Conservation (phyloP, 2,329 filamentous ascomycete species). For the Escovopsis weberi region DNA sequence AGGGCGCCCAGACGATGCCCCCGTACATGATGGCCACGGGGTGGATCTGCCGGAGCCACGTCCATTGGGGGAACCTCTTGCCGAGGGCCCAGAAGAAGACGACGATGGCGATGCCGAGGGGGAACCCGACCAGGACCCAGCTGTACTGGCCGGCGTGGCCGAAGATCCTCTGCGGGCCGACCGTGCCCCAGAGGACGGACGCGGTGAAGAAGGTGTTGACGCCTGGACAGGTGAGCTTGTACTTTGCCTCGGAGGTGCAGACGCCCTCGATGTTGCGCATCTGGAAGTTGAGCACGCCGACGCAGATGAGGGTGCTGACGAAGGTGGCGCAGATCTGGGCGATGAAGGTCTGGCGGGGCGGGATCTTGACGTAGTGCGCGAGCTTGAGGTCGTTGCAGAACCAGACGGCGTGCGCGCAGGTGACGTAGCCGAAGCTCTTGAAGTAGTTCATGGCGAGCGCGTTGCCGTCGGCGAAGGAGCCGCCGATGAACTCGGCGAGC, state of each 20-base stretch:
- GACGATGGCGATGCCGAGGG: conserved; percentile 31
- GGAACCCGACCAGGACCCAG: conserved; percentile 33
- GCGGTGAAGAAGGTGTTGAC: conserved; percentile 43
- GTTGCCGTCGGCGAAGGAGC: conserved; percentile 34
- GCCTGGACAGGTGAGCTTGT: conserved; percentile 36
- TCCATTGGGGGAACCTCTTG: conserved; percentile 26
- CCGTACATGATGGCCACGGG: conserved; percentile 34
- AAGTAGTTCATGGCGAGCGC: conserved; percentile 40
- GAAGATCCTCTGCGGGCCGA: conserved; percentile 36
- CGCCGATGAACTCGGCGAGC: conserved; percentile 38
- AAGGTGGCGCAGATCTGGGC: conserved; percentile 45
- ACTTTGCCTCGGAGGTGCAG: conserved; percentile 31
- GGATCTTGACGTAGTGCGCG: conserved; percentile 45
- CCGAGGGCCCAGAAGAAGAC: conserved; percentile 25
- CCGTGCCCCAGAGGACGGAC: conserved; percentile 39
- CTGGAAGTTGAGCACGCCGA: conserved; percentile 34
- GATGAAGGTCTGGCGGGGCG: conserved; percentile 42
- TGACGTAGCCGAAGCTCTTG: conserved; percentile 37
- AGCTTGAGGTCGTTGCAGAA: conserved; percentile 36
- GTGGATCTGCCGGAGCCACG: conserved; percentile 30
- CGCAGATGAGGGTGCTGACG: conserved; percentile 35
- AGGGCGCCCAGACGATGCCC: conserved; percentile 31
- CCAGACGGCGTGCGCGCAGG: conserved; percentile 34
- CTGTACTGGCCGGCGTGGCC: conserved; percentile 33
- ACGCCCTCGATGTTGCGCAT: conserved; percentile 33